Evolutionary conservation across 2,329 filamentous ascomycete species (phyloP), one percentile per base, ranked within the genome.

Genomic region (Coniochaeta ligniaria): DNA sequence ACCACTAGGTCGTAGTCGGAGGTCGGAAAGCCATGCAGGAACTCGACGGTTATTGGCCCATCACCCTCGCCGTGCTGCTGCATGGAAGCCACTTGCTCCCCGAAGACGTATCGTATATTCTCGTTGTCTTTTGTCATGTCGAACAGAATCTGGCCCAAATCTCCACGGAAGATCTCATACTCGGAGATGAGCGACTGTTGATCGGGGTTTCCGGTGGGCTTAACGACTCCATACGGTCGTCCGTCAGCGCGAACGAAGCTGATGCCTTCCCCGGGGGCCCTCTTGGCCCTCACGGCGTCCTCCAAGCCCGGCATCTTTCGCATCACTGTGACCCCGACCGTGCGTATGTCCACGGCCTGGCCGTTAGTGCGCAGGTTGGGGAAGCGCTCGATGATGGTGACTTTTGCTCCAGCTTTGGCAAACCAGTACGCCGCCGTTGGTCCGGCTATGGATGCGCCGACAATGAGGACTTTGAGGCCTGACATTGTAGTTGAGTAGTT

Each of bases 141-240:
- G 50, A 36, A 63, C 7, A 64, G 41, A n/a, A 64, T 52, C 47
- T 68, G 63, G 5, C 74, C 70, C 26, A 82, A 67, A 60, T 81
- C 77, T 7, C 76, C 78, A 4, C 79, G 71, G 64, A 80, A 72
- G 52, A 82, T 80, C 66, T 82, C 78, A 60, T 71, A 80, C 60
- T 81, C 78, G 28, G 72, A 76, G 4, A 79, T 75, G 6, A 82
- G 66, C 8, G 73, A 72, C 61, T 78, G 75, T 59, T 76, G 74
- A 20, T 76, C 74, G 1, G 73, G 70, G 60, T 74, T 64, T 6
- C 73, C 73, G 5, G 70, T 74, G 12, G 69, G 54, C 12, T 62
- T 66, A 8, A 78, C 71, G 28, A 69, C 69, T 2, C 72, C 78
- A 16, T 72, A 72, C 1, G 73, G 68, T 3, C 67, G 66, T 24